These are phyloP conservation scores for Paecilomyces formosus DNA, from an alignment of 2,329 filamentous ascomycete genomes.

Conservation along the genomic window DNA sequence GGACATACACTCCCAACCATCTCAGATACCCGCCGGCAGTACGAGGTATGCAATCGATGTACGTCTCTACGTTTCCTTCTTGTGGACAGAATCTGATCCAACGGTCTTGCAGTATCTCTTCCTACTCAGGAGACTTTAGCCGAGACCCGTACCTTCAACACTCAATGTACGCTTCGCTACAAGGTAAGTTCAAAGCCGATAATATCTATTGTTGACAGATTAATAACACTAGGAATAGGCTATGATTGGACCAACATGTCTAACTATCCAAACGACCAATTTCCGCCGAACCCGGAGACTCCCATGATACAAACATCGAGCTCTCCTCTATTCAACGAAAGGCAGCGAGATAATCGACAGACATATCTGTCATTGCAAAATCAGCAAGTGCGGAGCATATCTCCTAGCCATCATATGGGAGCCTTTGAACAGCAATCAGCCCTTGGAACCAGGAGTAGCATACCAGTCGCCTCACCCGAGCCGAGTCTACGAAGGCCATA, in stretches of 20 bases:
- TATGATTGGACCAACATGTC: slow-evolving; percentile 3
- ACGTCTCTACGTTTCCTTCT: neutral
- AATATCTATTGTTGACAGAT: neutral
- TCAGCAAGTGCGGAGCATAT: neutral
- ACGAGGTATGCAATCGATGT: slow-evolving; percentile 2
- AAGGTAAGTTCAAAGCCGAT: slow-evolving; percentile 2
- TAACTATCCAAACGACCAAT: slow-evolving; percentile 12
- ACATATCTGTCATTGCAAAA: neutral
- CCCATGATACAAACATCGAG: slow-evolving; percentile 18
- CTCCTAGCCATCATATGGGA: neutral
- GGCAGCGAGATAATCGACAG: slow-evolving; percentile 9
- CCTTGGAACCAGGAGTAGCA: neutral
- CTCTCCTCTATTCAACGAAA: slow-evolving; percentile 17
- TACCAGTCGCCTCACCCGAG: neutral
- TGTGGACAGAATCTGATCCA: neutral
- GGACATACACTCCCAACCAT: neutral
- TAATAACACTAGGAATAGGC: slow-evolving; percentile 5
- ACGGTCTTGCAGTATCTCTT: neutral
- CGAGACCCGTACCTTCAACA: slow-evolving; percentile 1
- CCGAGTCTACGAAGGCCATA: slow-evolving; percentile 9
- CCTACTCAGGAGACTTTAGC: neutral
- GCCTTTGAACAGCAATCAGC: neutral
- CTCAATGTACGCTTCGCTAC: slow-evolving; percentile 8
- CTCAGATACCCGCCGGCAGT: neutral
- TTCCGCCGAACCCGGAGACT: slow-evolving; percentile 19